Base-by-base conservation (phyloP, 495 filamentous ascomycete species). In the Aspergillus sclerotiicarbonarius region DNA sequence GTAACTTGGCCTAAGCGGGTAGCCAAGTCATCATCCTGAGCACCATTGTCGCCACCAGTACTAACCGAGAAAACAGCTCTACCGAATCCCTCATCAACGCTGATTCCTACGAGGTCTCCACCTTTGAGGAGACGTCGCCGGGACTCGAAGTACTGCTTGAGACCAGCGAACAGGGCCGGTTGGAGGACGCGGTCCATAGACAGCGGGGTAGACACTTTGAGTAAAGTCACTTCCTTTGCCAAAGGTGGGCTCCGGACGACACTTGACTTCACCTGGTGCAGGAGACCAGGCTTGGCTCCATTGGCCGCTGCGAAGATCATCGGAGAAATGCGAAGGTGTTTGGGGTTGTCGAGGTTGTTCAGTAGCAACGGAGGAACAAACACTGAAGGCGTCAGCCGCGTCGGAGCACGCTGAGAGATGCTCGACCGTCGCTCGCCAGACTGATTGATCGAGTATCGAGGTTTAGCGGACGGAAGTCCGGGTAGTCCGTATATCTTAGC, bases 181-280 rank as follows among this genome's bases (percentile, higher is more conserved):
- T 98, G 90, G 7, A 96, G 82, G 9, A 87, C 79, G 21, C 90
- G 81, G 57, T 98, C 92, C 35, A 89, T 91, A 8, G 90, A 90
- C 8, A 93, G 72, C 0, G 94, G 95, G 0, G 92, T 97, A 8
- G 90, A 87, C 41, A 98, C 82, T 60, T 96, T 94, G 45, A 91
- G 80, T n/a, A 98, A 71, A 1, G 90, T 96, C 29, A 98, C 87
- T 68, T 98, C 93, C 59, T 90, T 90, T 15, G 94, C 95, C 55
- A 88, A 80, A 2, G 92, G 95, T 0, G 95, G 94, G 39, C 77
- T 83, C n/a, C 80, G 80, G 16, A 58, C 60, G 1, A 85, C 75
- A 29, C 70, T 76, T 51, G 79, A 76, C 55, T 85, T 80, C 62
- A 78, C 73, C 25, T 72, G 69, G 18, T 72, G 72, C 43, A 76